Evolutionary conservation across 495 filamentous ascomycete genomes (phyloP), one percentile per base, ranked within the genome.

Genomic region (Neurospora sp.): DNA sequence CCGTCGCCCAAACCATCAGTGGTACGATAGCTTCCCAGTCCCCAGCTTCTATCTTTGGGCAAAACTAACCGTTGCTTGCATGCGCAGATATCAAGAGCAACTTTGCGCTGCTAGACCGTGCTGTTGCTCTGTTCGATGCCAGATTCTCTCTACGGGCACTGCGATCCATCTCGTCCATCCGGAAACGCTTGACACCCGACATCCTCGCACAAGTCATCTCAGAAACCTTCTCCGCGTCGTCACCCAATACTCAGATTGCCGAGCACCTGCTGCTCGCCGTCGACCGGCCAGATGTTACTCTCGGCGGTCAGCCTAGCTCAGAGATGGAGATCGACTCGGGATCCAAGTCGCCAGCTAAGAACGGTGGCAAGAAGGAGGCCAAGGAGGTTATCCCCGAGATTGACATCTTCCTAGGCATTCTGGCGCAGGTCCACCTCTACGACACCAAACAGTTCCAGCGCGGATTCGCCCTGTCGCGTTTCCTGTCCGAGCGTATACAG

Each of bases 81-180:
- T 69, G 69, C 72, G 68, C 76, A 96, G 96, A 97, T 79, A 97
- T 98, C 86, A 94, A 94, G 84, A 89, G 87, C 86, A 97, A 97
- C 83, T 97, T 97, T 79, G 87, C 88, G 70, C 88, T 98, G 38
- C 88, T 99, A 73, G 94, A 97, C 76, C 92, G 93, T 78, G 96
- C 96, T 75, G 94, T 98, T 73, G 84, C 91, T 74, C 88, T 97
- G 77, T 99, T 98, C 80, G 96, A 99, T 84, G 89, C 94, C 69
- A 91, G 96, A 83, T 99, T 97, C 83, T 92, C 94, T 68, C 90
- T 99, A 72, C 88, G 96, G 75, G 96, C 96, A 72, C 88, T 99
- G 71, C 92, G 96, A 70, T 97, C 94, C 72, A 96, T 97, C 83
- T 97, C 96, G 45, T 94, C 93, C 72, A 90, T 98, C 82, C 93